Conservation (phyloP, 345 rosid genomes). For the Camelina sativa region DNA sequence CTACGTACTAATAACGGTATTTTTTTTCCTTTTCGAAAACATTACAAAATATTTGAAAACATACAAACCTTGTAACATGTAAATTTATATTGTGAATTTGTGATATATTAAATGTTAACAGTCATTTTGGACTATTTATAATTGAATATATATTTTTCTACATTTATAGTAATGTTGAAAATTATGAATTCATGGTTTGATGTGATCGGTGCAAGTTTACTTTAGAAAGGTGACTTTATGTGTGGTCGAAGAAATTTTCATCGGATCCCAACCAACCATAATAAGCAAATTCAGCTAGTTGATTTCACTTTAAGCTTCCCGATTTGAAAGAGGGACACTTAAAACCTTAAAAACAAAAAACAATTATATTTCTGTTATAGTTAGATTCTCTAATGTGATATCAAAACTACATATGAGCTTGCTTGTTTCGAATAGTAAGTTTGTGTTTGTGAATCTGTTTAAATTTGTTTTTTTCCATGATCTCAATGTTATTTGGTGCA, state of each 20-base stretch:
- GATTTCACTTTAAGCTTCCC: conserved; percentile 8
- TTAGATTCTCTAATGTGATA: too few relatives aligned
- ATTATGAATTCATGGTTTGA: conserved; percentile 22
- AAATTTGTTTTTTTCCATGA: too few relatives aligned
- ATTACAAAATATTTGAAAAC: neutral
- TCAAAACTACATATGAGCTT: too few relatives aligned
- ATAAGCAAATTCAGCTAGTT: conserved; percentile 3
- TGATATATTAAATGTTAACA: neutral
- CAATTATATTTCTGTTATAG: neutral
- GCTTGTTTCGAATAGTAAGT: too few relatives aligned
- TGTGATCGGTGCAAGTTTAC: conserved; percentile 31
- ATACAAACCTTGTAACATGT: neutral
- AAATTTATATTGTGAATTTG: neutral
- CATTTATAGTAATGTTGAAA: conserved; percentile 12
- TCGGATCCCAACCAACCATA: conserved; percentile 2
- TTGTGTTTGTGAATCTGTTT: too few relatives aligned
- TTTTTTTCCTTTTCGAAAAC: neutral
- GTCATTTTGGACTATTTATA: neutral
- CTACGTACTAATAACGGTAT: neutral
- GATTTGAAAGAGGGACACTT: neutral
- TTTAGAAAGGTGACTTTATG: conserved; percentile 38
- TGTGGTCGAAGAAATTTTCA: conserved; percentile 29
- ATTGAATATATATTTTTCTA: neutral
- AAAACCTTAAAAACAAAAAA: neutral
- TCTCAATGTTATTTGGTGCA: neutral